Percentiles rank a stretch among this genome's conserved stretches.
These are phyloP conservation scores for Pontederia paniculata DNA, from an alignment of 176 grass and related monocot genomes.

Conservation along the genomic window DNA sequence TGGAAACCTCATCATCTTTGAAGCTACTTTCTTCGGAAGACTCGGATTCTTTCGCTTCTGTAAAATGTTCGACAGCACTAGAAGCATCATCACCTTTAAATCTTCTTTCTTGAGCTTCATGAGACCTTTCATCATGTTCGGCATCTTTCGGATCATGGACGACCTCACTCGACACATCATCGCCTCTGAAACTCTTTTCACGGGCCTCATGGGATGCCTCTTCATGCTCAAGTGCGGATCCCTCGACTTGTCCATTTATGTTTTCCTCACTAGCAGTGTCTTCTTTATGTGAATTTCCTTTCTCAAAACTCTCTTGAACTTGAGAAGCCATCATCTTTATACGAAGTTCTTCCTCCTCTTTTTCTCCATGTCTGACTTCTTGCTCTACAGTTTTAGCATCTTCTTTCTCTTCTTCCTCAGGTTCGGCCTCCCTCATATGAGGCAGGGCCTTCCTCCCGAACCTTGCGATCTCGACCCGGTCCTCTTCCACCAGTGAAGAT, in stretches of 20 bases:
- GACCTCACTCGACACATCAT: conserved; percentile 7
- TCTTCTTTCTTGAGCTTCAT: conserved; percentile 21
- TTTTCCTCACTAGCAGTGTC: background rate
- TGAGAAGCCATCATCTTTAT: conserved; percentile 31
- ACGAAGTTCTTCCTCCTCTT: conserved; percentile 34
- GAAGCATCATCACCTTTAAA: conserved; percentile 19
- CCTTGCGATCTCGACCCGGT: conserved; percentile 20
- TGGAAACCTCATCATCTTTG: background rate
- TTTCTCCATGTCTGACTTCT: conserved; percentile 48
- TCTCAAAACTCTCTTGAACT: conserved; percentile 8
- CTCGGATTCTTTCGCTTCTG: conserved; percentile 3
- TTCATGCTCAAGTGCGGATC: background rate
- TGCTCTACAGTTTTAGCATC: conserved; percentile 48
- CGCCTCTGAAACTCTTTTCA: conserved; percentile 5
- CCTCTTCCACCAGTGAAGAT: conserved; percentile 31
- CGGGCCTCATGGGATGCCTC: background rate
- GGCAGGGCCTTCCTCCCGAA: conserved; percentile 53
- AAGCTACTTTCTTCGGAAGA: background rate
- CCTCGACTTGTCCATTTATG: background rate
- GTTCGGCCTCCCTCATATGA: background rate
- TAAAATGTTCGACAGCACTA: conserved; percentile 15
- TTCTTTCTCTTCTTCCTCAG: conserved; percentile 34
- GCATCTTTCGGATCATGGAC: background rate
- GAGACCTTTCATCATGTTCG: background rate
- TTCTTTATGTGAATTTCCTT: no score